Conservation (phyloP, 768 basidiomycete species). For the Goffeauzyma gilvescens region DNA sequence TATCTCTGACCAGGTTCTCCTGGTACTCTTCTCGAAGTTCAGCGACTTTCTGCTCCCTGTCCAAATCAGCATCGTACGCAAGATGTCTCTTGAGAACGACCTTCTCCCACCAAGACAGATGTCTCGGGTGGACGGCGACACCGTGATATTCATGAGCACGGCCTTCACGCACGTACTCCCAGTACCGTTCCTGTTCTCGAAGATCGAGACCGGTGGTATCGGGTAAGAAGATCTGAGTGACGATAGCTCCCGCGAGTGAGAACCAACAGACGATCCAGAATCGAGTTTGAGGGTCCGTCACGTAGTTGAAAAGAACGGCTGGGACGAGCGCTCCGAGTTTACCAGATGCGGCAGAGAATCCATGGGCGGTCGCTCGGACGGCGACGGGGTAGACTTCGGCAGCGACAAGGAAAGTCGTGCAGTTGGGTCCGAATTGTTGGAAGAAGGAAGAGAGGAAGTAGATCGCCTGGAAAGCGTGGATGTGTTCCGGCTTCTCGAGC, state of each 20-base stretch:
- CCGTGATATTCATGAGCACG: constrained; percentile 32
- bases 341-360: constrained; percentile 32
- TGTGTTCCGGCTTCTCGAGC: constrained; percentile 22
- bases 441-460: constrained; percentile 33
- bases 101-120: constrained; percentile 30
- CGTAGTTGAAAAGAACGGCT: constrained; percentile 34
- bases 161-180: constrained; percentile 31
- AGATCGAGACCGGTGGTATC: constrained; percentile 36
- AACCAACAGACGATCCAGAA: constrained; percentile 35
- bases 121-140: constrained; percentile 34
- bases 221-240: constrained; percentile 28
- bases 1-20: too few species aligned
- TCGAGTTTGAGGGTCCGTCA: constrained; percentile 17
- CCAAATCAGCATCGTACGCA: constrained; percentile 32
- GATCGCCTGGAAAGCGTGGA: constrained; percentile 34
- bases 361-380: constrained; percentile 35
- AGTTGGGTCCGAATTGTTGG: constrained; percentile 25
- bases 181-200: constrained; percentile 35
- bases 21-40: constrained; percentile 31
- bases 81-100: constrained; percentile 30
- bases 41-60: constrained; percentile 28
- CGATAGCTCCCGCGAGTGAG: constrained; percentile 17
- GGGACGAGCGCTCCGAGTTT: constrained; percentile 35
- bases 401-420: constrained; percentile 34
- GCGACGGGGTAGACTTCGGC: constrained; percentile 35